These are phyloP conservation scores for Parasitella parasitica DNA, from an alignment of 371 early-diverging fungal genomes.

Conservation along the genomic window DNA sequence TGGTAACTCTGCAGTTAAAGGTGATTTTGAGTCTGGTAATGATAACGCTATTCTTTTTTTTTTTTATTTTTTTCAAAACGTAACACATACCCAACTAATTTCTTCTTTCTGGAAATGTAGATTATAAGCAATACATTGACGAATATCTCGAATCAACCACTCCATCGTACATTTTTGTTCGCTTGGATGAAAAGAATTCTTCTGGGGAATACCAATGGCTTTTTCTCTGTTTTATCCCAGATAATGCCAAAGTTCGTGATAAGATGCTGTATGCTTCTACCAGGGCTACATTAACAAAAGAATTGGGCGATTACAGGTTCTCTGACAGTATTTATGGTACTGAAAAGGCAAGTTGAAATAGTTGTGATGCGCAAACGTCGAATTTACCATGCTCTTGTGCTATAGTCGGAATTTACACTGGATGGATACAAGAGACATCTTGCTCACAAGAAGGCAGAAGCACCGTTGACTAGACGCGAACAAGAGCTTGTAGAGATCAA, in stretches of 20 bases:
- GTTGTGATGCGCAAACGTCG: not conserved
- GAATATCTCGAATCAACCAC: slow-evolving; percentile 51
- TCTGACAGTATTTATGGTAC: slow-evolving; percentile 81
- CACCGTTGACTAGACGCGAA: slow-evolving; percentile 85
- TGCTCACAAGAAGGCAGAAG: slow-evolving; percentile 68
- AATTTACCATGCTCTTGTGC: not conserved
- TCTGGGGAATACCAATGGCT: slow-evolving; percentile 69
- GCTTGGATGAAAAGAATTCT: slow-evolving; percentile 53
- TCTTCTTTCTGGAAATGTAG: not conserved
- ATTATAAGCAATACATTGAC: slow-evolving; percentile 27
- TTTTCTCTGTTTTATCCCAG: slow-evolving; percentile 78
- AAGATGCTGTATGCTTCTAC: slow-evolving; percentile 91
- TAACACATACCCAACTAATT: not conserved
- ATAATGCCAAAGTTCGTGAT: slow-evolving; percentile 75
- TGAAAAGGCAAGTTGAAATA: slow-evolving; percentile 42
- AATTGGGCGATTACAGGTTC: slow-evolving; percentile 78
- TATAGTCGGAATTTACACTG: slow-evolving; percentile 60
- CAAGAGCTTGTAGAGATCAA: slow-evolving; percentile 70
- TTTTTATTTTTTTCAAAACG: too few relatives aligned
- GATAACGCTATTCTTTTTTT: not conserved
- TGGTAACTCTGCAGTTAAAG: slow-evolving; percentile 44
- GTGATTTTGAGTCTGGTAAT: slow-evolving; percentile 61
- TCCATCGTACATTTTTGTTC: slow-evolving; percentile 73
- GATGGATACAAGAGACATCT: slow-evolving; percentile 79
- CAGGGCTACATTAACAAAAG: slow-evolving; percentile 71